Evolutionary conservation across 208 protist species (phyloP).

Genomic region (Leishmania martiniquensis): DNA sequence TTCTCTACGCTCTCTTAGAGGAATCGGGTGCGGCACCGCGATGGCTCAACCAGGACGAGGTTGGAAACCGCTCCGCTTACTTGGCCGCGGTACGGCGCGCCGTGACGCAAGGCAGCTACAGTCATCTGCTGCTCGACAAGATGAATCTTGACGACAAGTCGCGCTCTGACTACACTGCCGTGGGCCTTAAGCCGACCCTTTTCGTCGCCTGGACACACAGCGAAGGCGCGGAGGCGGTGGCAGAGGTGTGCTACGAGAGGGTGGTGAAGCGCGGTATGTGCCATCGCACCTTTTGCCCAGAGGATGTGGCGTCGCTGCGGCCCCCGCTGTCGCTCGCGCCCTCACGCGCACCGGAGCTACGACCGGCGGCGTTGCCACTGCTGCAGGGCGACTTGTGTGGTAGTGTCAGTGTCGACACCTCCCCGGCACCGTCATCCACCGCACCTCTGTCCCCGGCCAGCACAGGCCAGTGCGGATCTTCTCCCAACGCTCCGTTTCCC

Average conservation of each 20-base stretch:
- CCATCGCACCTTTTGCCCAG: conserved; percentile 62
- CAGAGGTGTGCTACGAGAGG: conserved; percentile 61
- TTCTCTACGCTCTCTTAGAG: conserved; percentile 60
- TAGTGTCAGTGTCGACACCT: conserved; percentile 2
- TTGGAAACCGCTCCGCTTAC: conserved; percentile 51
- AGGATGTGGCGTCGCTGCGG: neutral
- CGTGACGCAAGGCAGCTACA: conserved; percentile 38
- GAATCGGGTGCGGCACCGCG: conserved; percentile 50
- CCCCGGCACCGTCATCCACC: neutral
- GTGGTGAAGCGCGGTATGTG: conserved; percentile 48
- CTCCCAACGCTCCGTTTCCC: neutral
- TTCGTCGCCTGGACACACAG: conserved; percentile 57
- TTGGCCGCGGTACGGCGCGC: conserved; percentile 51
- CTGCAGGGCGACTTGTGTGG: neutral
- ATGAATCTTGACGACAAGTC: conserved; percentile 75
- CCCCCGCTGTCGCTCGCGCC: conserved; percentile 3
- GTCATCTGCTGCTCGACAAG: conserved; percentile 84
- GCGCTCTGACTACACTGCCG: conserved; percentile 42
- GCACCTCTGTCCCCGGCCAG: neutral
- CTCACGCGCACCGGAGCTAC: conserved; percentile 22
- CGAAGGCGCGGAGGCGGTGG: conserved; percentile 44
- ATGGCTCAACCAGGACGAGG: conserved; percentile 90
- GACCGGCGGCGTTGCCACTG: conserved; percentile 2
- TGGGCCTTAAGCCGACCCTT: conserved; percentile 37
- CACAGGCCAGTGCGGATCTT: neutral